Conservation (phyloP, 495 filamentous ascomycete genomes). For the Penicillium odoratum region DNA sequence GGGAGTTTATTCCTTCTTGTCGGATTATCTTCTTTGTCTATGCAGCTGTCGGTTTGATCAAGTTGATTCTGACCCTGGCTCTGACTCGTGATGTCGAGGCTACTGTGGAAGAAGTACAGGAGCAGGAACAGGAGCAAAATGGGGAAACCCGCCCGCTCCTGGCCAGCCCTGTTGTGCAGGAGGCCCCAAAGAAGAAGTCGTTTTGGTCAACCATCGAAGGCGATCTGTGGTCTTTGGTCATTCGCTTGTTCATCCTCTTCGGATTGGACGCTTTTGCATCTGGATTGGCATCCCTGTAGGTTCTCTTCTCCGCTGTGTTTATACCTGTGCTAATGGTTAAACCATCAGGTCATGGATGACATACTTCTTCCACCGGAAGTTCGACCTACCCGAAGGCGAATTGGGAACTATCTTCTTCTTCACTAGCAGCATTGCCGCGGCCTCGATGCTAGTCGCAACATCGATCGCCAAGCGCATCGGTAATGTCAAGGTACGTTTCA, state of each 20-base stretch:
- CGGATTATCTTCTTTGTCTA: slow-evolving; percentile 70
- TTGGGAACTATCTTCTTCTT: slow-evolving; percentile 70
- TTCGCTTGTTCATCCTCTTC: slow-evolving; percentile 73
- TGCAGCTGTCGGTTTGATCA: slow-evolving; percentile 64
- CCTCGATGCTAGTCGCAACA: slow-evolving; percentile 70
- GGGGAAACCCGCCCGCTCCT: slow-evolving; percentile 51
- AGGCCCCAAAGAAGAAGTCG: slow-evolving; percentile 25
- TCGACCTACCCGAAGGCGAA: slow-evolving; percentile 64
- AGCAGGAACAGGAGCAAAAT: slow-evolving; percentile 18
- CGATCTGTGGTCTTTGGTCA: slow-evolving; percentile 59
- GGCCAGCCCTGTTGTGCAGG: slow-evolving; percentile 14
- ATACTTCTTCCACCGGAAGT: slow-evolving; percentile 78
- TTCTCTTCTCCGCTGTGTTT: slow-evolving; percentile 3
- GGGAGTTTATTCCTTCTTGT: slow-evolving; percentile 61
- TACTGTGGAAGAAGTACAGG: slow-evolving; percentile 26
- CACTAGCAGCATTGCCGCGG: slow-evolving; percentile 63
- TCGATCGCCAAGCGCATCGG: slow-evolving; percentile 76
- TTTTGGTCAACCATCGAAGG: slow-evolving; percentile 54
- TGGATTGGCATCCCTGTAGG: slow-evolving; percentile 69
- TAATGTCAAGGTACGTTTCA: slow-evolving; percentile 57
- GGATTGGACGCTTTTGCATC: slow-evolving; percentile 77
- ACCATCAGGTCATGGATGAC: slow-evolving; percentile 61
- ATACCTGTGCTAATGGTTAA: slow-evolving; percentile 6
- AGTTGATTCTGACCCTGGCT: slow-evolving; percentile 58
- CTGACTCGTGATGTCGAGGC: slow-evolving; percentile 63